Base-by-base conservation (phyloP, 2,329 filamentous ascomycete genomes). In the Trichophyton benhamiae region DNA sequence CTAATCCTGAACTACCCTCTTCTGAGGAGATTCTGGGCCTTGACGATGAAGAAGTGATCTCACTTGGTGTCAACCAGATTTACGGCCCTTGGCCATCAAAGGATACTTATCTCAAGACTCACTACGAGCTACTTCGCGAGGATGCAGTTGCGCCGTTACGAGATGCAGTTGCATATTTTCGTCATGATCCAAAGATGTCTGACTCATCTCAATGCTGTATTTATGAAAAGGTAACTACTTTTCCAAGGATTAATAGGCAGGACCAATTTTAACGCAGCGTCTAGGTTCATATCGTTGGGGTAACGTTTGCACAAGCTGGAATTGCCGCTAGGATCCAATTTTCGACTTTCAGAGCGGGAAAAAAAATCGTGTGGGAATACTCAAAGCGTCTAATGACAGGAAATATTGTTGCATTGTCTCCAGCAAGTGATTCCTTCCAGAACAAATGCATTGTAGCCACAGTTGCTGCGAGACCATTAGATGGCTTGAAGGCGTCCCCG, bases 71-170 rank as follows among this genome's bases (percentile, higher is more conserved):
- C 0, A 89, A 89, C 66, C 75, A 75, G 5, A 75, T 85, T 20
- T 65, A 80, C 0, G 77, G 78, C 0, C 76, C 84, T 0, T 92
- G 86, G 78, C 65, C 73, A 0, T 83, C 78, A 3, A 86, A 82
- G 53, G 78, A 83, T 0, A 77, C 79, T 0, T 96, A 95, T 62
- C 76, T 96, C 0, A 77, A 83, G 36, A 81, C 83, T 0, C 88
- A 95, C 58, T 95, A 94, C 69, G 78, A 83, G 2, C 80, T 96
- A 1, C 78, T 90, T 6, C 81, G 91, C 2, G 87, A 90, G 68
- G 90, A 96, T 69, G 82, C 84, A 0, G 77, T 88, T 2, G 82
- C 87, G 11, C 81, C 85, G 0, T 77, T 96, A 0, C 82, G 90
- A 5, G 80, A 83, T 64, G 85, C 88, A 0, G 80, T 95, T 0